These are phyloP conservation scores for Sideroxylon spinosum DNA, from an alignment of 179 eudicot species.

Conservation along the genomic window DNA sequence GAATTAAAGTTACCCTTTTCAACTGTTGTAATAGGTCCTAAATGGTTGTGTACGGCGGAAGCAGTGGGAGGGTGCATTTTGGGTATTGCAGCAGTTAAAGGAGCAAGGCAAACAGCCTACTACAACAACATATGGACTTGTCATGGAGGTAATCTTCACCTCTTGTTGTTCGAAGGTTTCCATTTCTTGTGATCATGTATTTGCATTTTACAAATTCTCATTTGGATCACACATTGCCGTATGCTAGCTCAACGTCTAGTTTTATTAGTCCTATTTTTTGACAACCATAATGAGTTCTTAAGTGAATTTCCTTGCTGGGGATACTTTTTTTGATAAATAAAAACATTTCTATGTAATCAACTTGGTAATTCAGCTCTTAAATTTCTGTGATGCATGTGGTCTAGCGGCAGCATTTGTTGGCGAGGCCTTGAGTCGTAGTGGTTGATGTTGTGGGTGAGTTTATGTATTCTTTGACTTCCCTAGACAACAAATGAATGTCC, in stretches of 20 bases:
- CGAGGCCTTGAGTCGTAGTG: no score
- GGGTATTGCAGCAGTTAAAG: slow-evolving; percentile 85
- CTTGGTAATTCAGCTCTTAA: no score
- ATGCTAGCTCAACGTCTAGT: neutral
- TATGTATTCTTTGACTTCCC: no score
- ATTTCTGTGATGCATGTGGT: no score
- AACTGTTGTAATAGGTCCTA: slow-evolving; percentile 48
- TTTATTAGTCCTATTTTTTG: no score
- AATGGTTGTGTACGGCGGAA: slow-evolving; percentile 81
- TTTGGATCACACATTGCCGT: neutral
- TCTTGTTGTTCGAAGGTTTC: slow-evolving; percentile 4
- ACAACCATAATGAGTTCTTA: no score
- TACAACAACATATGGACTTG: slow-evolving; percentile 81
- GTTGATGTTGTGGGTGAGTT: no score
- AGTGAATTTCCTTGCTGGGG: no score
- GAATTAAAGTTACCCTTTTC: neutral
- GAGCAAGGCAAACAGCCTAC: slow-evolving; percentile 60
- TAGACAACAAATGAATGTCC: no score
- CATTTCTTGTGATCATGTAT: neutral
- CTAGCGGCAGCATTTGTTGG: no score
- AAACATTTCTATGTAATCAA: neutral
- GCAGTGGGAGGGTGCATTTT: slow-evolving; percentile 90
- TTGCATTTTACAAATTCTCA: neutral
- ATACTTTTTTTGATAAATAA: neutral
- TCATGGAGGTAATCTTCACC: slow-evolving; percentile 75